A percentile compares a stretch with the other conserved stretches of the same genome.
These are phyloP conservation scores for Fusarium luffae DNA, from an alignment of 2,329 filamentous ascomycete genomes.

Conservation along the genomic window DNA sequence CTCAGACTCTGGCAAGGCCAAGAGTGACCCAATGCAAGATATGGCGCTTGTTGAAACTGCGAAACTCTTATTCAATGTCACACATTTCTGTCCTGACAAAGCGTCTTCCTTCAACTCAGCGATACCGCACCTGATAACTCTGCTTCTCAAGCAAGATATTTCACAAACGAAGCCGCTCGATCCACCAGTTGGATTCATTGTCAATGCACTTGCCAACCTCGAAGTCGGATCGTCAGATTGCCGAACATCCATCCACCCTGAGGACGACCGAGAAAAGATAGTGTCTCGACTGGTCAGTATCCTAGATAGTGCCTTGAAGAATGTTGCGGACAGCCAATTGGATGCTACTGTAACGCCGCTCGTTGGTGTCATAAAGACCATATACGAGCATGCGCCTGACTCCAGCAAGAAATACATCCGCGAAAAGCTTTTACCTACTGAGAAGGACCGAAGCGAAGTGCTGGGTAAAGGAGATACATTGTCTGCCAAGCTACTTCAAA, in stretches of 20 bases:
- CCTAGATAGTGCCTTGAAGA: constrained; percentile 72
- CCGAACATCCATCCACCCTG: constrained; percentile 73
- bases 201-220: constrained; percentile 86
- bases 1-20: constrained; percentile 48
- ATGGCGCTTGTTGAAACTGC: constrained; percentile 86
- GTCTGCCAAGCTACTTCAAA: constrained; percentile 78
- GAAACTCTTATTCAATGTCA: constrained; percentile 90
- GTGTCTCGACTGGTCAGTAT: constrained; percentile 75
- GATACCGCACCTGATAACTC: constrained; percentile 75
- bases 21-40: constrained; percentile 71
- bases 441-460: constrained; percentile 78
- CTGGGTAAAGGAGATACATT: constrained; percentile 81
- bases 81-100: constrained; percentile 75
- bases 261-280: constrained; percentile 67
- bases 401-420: constrained; percentile 71
- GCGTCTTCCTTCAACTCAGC: constrained; percentile 71
- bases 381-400: constrained; percentile 76
- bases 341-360: constrained; percentile 78
- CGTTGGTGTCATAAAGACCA: constrained; percentile 75
- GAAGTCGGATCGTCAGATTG: constrained; percentile 69
- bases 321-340: constrained; percentile 75
- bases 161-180: constrained; percentile 75
- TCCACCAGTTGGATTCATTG: constrained; percentile 73
- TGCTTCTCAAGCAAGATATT: constrained; percentile 71
- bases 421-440: constrained; percentile 76